phyloP scores from a whole-genome alignment of 2,329 filamentous ascomycete genomes.

The Didymellaceae sp. region DNA sequence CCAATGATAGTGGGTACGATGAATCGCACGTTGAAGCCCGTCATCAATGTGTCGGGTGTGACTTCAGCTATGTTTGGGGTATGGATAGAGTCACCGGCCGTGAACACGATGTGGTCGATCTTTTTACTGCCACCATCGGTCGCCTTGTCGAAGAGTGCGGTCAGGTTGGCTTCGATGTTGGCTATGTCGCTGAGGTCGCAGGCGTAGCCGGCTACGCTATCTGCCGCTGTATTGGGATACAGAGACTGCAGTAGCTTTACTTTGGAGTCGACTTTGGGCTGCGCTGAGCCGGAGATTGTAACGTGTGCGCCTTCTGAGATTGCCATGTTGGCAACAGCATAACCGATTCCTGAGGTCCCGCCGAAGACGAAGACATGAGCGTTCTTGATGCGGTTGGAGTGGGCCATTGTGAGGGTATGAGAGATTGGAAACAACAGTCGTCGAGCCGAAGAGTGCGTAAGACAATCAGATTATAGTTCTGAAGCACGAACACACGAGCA shows the following conservation, averaged over 20 bases:
- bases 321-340: slow-evolving; percentile 63
- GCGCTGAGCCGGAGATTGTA: slow-evolving; percentile 65
- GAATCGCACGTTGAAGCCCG: slow-evolving; percentile 43
- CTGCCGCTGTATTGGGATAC: slow-evolving; percentile 41
- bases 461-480: too few relatives aligned
- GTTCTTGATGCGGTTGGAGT: slow-evolving; percentile 56
- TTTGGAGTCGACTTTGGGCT: slow-evolving; percentile 58
- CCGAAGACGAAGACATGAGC: slow-evolving; percentile 66
- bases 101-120: slow-evolving; percentile 43
- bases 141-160: slow-evolving; percentile 33
- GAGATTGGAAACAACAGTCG: too few relatives aligned
- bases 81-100: slow-evolving; percentile 33
- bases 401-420: slow-evolving; percentile 30
- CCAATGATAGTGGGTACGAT: slow-evolving; percentile 48
- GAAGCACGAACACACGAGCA: too few relatives aligned
- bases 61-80: slow-evolving; percentile 37
- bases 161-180: slow-evolving; percentile 39
- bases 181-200: slow-evolving; percentile 36
- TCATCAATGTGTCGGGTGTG: slow-evolving; percentile 28
- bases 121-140: slow-evolving; percentile 37
- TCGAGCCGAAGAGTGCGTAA: too few relatives aligned
- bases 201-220: slow-evolving; percentile 32
- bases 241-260: slow-evolving; percentile 54
- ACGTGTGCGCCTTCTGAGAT: slow-evolving; percentile 63
- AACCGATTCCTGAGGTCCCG: slow-evolving; percentile 70